Evolutionary conservation across 352 stramenopile species (phyloP), one percentile per base, ranked within the genome.

Genomic region (Hyaloperonospora brassicae): DNA sequence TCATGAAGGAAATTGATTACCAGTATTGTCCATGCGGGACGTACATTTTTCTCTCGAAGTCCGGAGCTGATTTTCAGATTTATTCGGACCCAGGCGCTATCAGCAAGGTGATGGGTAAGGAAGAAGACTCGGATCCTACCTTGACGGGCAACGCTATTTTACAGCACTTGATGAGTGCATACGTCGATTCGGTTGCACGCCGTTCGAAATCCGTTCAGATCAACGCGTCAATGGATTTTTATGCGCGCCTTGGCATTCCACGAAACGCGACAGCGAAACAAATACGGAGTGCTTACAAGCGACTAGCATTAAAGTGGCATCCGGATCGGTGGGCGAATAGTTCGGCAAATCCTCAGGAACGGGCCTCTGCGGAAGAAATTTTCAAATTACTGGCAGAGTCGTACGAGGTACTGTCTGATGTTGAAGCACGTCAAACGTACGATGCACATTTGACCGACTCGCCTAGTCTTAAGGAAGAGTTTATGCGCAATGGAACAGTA

Each of bases 341-440:
- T 10, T 53, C 60, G 0, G 35, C 56, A 5, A 76, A 72, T n/a
- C 55, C 77, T 4, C 60, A 79, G 24, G 82, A 93, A 51, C 68
- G 81, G 45, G 64, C 83, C 12, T 80, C 78, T 21, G 82, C 80
- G 7, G 82, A 92, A 40, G 64, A 84, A 34, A 72, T 87, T 14
- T 94, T 94, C 49, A 94, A 94, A 53, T 53, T 94, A 5, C 58
- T 93, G 14, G 84, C 84, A 11, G 84, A 93, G 59, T 76, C 84
- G 6, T 92, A 94, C 40, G 84, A 94, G 56, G 75, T 89, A 14
- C 48, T 94, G 1, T 86, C 81, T 8, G 81, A 94, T 50, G 40
- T 63, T 12, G 64, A 79, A 25, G 72, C 76, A 14, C 68, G 82
- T 14, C 71, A 78, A 23, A 61, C 59, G 6, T 94, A 94, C 36